Percentiles rank a stretch among this genome's conserved stretches.
These are phyloP conservation scores for Umbellularia californica DNA, from an alignment of 164 flowering plant species.

Conservation along the genomic window DNA sequence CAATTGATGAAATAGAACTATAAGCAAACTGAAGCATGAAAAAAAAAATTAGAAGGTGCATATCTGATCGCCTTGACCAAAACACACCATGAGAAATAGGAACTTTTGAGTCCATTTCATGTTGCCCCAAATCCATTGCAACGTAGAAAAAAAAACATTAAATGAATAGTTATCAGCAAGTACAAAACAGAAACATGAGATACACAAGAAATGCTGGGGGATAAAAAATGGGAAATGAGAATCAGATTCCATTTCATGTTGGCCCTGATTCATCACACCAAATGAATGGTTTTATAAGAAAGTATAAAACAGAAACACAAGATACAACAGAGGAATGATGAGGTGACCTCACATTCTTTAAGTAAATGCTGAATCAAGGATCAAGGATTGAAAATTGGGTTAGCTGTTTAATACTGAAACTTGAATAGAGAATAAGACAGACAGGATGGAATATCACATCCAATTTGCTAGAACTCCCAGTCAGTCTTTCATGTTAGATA, in stretches of 20 bases:
- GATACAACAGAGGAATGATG: too few relatives aligned
- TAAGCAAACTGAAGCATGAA: constrained; percentile 4
- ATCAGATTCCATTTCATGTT: too few relatives aligned
- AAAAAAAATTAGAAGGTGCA: not conserved
- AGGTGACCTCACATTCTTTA: too few relatives aligned
- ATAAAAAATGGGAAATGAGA: too few relatives aligned
- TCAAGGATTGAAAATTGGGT: too few relatives aligned
- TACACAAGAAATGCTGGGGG: not conserved
- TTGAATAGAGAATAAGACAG: too few relatives aligned
- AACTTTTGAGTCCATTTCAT: not conserved
- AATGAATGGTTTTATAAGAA: not conserved
- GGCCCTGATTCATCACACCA: too few relatives aligned
- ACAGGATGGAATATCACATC: too few relatives aligned
- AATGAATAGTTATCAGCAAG: not conserved
- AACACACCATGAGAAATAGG: not conserved
- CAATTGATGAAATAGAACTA: not conserved
- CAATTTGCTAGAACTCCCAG: too few relatives aligned
- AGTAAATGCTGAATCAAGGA: too few relatives aligned
- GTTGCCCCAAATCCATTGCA: not conserved
- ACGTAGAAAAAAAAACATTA: not conserved
- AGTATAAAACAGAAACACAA: not conserved
- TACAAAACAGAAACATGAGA: not conserved
- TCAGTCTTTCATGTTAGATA: too few relatives aligned
- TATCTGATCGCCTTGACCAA: not conserved
- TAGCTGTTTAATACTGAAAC: too few relatives aligned